Base-by-base conservation (phyloP, 208 protist species). In the Acanthamoeba castellanii region DNA sequence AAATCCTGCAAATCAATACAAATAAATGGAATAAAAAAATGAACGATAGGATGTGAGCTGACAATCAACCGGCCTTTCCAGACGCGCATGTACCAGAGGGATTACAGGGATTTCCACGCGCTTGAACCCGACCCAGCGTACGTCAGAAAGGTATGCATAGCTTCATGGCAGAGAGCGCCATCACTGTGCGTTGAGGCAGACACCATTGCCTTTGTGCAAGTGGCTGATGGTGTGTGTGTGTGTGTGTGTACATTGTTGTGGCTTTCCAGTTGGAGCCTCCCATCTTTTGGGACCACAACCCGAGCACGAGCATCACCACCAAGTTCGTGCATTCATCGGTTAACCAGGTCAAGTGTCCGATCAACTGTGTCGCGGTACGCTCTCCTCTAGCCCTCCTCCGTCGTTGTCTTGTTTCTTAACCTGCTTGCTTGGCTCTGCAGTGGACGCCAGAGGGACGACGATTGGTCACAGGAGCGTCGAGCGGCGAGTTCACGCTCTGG, bases 401-500 rank as follows among this genome's bases (percentile, higher is more conserved):
- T n/a, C 20, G 0, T 11, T 50, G n/a, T 9, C n/a, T 9, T 11
- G 20, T 37, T 11, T 30, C 34, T 16, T 1, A 20, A 14, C 37
- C 34, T 32, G 8, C 76, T 55, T 22, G 9, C 37, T 84, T 25
- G 27, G 37, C 8, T 47, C 34, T 16, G 18, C 45, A 92, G 85
- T 92, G 85, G 85, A 92, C 61, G 52, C 85, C 85, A 11, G 85
- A 92, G 52, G 85, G 85, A 27, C 52, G 85, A 14, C 52, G 85
- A 27, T 8, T 92, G 59, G 47, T 92, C 34, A 92, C 85, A 27
- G 85, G 85, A 2, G 32, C 85, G 37, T 92, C 59, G 20, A 97
- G 70, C 66, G 98, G 98, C 81, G 98, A 99, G 93, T 98, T 99
- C 90, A 99, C 98, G 84, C 87, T 99, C 20, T 99, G 98, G 98